Conservation (phyloP, 1,139 yeast species). For the Zygosaccharomyces sapae region DNA sequence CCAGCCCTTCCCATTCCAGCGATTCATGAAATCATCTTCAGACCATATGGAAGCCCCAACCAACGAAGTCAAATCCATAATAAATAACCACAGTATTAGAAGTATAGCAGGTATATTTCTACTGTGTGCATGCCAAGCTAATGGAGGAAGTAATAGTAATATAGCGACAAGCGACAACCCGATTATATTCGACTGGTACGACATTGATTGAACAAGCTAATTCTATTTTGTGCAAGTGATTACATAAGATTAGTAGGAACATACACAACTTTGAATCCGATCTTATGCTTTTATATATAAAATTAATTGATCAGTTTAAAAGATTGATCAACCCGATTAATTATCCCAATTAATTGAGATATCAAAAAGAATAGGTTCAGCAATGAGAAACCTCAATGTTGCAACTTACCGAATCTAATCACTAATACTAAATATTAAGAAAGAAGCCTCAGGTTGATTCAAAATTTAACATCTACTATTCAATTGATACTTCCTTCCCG, state of each 20-base stretch:
- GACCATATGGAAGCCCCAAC: slow-evolving; percentile 74
- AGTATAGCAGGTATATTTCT: slow-evolving; percentile 65
- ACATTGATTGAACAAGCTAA: slow-evolving; percentile 26
- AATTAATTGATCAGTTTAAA: too few species aligned
- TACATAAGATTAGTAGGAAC: too few species aligned
- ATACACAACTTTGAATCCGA: too few species aligned
- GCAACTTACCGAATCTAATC: not conserved
- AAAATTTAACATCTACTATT: not conserved
- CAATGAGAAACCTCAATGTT: slow-evolving; percentile 1
- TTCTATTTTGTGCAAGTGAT: not conserved
- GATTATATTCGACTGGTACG: slow-evolving; percentile 44
- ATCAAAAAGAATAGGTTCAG: not conserved
- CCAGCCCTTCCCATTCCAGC: slow-evolving; percentile 68
- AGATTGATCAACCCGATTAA: too few species aligned
- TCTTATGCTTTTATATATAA: too few species aligned
- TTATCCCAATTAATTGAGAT: not conserved
- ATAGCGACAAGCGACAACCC: slow-evolving; percentile 51
- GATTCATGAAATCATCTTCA: slow-evolving; percentile 40
- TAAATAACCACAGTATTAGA: slow-evolving; percentile 58
- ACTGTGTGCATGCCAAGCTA: slow-evolving; percentile 62
- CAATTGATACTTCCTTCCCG: slow-evolving; percentile 24
- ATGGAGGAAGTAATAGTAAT: slow-evolving; percentile 57
- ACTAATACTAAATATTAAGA: not conserved
- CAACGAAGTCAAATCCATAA: slow-evolving; percentile 54
- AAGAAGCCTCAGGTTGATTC: slow-evolving; percentile 6